phyloP scores from a whole-genome alignment of 257 asterid species.

The Salvia splendens region DNA sequence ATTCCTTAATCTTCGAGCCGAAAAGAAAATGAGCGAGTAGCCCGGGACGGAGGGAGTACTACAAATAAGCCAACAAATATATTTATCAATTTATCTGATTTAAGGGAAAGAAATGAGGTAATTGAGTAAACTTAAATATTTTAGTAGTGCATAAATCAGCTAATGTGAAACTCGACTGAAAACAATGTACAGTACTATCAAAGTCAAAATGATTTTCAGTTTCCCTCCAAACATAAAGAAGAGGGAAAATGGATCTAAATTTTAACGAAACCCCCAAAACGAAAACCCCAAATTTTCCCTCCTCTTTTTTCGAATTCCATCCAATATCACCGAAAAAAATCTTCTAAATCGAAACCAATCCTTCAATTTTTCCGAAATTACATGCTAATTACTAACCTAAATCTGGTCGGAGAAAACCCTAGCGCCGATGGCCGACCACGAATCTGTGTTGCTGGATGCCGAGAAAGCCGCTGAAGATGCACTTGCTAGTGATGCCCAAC shows the following conservation, averaged over 20 bases:
- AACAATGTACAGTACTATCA: too few species aligned
- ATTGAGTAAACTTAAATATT: too few species aligned
- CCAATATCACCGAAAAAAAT: neutral
- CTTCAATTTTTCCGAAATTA: conserved; percentile 32
- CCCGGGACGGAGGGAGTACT: too few species aligned
- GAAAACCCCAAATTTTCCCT: conserved; percentile 24
- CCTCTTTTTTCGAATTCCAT: conserved; percentile 35
- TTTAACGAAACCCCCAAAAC: neutral
- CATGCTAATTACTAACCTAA: conserved; percentile 15
- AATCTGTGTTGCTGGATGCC: conserved; percentile 28
- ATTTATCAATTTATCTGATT: too few species aligned
- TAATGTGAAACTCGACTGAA: too few species aligned
- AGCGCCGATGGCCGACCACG: conserved; percentile 23
- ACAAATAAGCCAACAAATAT: too few species aligned
- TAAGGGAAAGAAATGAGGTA: too few species aligned
- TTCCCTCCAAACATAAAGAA: conserved; percentile 20
- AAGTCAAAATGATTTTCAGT: conserved; percentile 4
- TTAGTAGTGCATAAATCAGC: too few species aligned
- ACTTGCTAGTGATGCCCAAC: conserved; percentile 13
- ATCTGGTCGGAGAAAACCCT: conserved; percentile 14
- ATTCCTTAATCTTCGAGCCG: too few species aligned
- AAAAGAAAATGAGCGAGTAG: too few species aligned
- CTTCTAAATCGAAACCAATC: conserved; percentile 1
- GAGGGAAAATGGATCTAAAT: neutral
- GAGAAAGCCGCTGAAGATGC: conserved; percentile 30